Base-by-base conservation (phyloP, 169 alveolate species). In the Plasmodium cynomolgi region DNA sequence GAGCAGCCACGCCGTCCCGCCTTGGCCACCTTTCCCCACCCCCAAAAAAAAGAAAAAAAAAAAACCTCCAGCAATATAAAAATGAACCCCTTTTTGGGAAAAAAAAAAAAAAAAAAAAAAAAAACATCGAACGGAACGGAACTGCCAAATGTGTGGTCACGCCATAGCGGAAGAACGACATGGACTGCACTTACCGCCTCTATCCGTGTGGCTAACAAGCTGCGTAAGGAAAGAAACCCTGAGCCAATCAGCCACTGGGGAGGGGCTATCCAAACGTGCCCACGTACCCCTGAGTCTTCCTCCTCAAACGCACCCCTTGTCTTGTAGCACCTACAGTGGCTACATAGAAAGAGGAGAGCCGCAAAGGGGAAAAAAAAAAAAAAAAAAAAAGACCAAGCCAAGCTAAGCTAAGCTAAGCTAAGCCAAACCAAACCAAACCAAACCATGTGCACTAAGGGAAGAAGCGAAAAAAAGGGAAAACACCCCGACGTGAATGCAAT, bases 31-130 rank as follows among this genome's bases (percentile, higher is more conserved):
- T 50, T 50, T 50, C 62, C 62, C 8, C 23, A n/a, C n/a, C n/a
- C n/a, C n/a, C n/a, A n/a, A n/a, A n/a, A n/a, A n/a, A 13, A 44
- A 44, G 11, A 44, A 44, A 44, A 44, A 44, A 44, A 11, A 44
- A 44, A 44, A 44, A 44, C 9, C 13, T 44, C 56, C 0, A 44
- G 56, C 0, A 44, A 44, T 44, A 13, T 11, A 44, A 44, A 44
- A 0, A 44, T 7, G n/a, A 13, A 44, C 2, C 4, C 2, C 13
- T 37, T 1, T 37, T 72, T 23, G 81, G 23, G 17, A 72, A 29
- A 72, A 72, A 72, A 74, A 74, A 31, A 68, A 68, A 68, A 68
- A 68, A 68, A 75, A 33, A 75, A 75, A 75, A 33, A 33, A 75
- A 17, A 34, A 75, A 75, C 29, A 75, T 5, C 29, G 7, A 33